Evolutionary conservation across 768 basidiomycete species (phyloP), one percentile per base, ranked within the genome.

Genomic region (Boletus pseudopeckii): DNA sequence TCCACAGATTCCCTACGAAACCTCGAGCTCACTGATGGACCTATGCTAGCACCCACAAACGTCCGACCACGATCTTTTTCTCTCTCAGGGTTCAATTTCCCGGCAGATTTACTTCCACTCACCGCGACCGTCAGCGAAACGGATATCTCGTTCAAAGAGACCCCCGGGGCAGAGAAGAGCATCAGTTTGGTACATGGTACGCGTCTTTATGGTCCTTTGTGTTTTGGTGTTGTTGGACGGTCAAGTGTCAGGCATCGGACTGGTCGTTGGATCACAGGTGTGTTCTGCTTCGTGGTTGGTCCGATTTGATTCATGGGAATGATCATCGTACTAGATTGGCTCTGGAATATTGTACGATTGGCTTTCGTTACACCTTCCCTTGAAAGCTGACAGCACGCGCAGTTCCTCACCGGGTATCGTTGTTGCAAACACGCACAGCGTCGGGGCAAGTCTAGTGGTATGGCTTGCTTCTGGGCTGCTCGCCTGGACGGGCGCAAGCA

Each of bases 401-500:
- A 93, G 91, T 73, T 94, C 92, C 4, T 94, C 92, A 6, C 93
- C 95, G 2, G 96, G 96, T 2, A 84, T 98, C 26, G 85, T 98
- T 2, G 84, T 95, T 26, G 88, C 91, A 10, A 91, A 95, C 64
- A 87, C 89, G 0, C 80, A 92, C 36, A 92, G 89, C 60, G 90
- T 94, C 1, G 96, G 95, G 11, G 90, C 93, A 11, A 93, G 93
- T 74, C 71, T 98, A 14, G 34, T 79, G 17, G 90, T 97, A 5
- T 98, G 96, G 95, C 58, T 90, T 7, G 74, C 79, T 3, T 86
- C 90, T 50, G 96, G 94, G 7, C 50, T 95, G 22, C 75, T 98
- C 10, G 91, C 83, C 7, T 98, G 95, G 96, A 97, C 96, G 4
- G 96, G 96, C 18, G 93, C 92, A 26, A 93, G 90, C 69, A 93